phyloP scores from a whole-genome alignment of 345 rosid genomes.

The Citropsis articulata region DNA sequence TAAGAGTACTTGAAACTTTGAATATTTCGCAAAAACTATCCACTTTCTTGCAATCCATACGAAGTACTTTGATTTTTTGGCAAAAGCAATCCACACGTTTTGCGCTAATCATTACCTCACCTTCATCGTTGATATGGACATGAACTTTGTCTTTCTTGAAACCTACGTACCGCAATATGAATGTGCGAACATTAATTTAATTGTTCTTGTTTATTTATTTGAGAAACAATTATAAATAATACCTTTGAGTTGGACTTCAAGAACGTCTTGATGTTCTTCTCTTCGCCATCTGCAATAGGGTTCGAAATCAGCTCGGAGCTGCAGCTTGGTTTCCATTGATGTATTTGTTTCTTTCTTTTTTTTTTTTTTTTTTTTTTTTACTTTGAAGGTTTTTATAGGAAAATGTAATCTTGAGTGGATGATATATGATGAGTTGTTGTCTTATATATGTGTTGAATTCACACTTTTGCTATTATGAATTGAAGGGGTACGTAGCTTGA shows the following conservation, averaged over 20 bases:
- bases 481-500: not conserved
- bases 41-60: not conserved
- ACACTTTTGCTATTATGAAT: too few relatives aligned
- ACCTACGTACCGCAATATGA: slow-evolving; percentile 4
- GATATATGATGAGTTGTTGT: not conserved
- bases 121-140: not conserved
- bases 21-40: slow-evolving; percentile 13
- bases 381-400: not conserved
- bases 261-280: slow-evolving; percentile 27
- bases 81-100: slow-evolving; percentile 29
- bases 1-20: slow-evolving; percentile 1
- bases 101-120: slow-evolving; percentile 1
- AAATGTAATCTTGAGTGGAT: not conserved
- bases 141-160: slow-evolving; percentile 17
- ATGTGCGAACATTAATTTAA: too few relatives aligned
- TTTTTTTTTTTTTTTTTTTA: not conserved
- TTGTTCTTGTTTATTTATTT: too few relatives aligned
- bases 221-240: too few relatives aligned
- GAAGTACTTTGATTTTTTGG: slow-evolving; percentile 31
- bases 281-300: slow-evolving; percentile 47
- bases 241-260: slow-evolving; percentile 51
- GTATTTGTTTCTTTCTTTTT: not conserved
- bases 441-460: not conserved
- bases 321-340: not conserved
- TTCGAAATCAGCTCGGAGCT: slow-evolving; percentile 37